Percentiles rank a stretch among this genome's conserved stretches.
Conservation (phyloP, 2,329 filamentous ascomycete species). For the Diaporthe vaccinii region DNA sequence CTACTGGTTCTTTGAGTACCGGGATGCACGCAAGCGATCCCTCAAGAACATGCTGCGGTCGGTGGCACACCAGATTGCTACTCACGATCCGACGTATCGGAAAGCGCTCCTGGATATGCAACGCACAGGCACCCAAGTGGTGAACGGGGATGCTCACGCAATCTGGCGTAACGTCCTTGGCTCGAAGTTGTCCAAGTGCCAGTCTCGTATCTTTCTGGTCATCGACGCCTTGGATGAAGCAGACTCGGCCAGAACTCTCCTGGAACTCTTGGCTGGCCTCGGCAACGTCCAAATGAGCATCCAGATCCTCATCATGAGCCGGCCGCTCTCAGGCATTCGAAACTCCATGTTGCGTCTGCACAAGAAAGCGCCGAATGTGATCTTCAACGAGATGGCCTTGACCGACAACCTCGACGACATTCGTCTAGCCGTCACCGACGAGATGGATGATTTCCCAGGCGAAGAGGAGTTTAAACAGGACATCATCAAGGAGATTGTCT, state of each 20-base stretch:
- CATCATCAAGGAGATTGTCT: slow-evolving; percentile 33
- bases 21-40: slow-evolving; percentile 36
- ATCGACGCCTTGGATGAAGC: slow-evolving; percentile 25
- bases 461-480: slow-evolving; percentile 41
- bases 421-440: slow-evolving; percentile 38
- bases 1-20: slow-evolving; percentile 41
- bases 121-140: not conserved
- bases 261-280: slow-evolving; percentile 10
- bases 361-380: slow-evolving; percentile 14
- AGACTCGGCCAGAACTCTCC: not conserved
- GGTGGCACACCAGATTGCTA: slow-evolving; percentile 40
- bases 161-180: slow-evolving; percentile 17
- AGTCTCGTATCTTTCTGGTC: slow-evolving; percentile 21
- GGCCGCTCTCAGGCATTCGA: slow-evolving; percentile 2
- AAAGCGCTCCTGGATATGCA: not conserved
- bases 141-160: slow-evolving; percentile 8
- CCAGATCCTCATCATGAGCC: slow-evolving; percentile 22
- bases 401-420: slow-evolving; percentile 42
- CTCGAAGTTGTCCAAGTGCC: not conserved
- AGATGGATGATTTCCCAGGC: slow-evolving; percentile 41
- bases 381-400: slow-evolving; percentile 30
- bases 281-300: not conserved
- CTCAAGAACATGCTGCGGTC: slow-evolving; percentile 40
- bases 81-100: slow-evolving; percentile 10
- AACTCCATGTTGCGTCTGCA: slow-evolving; percentile 4